Base-by-base conservation (phyloP, 805 yeast species). In the Candida alai region DNA sequence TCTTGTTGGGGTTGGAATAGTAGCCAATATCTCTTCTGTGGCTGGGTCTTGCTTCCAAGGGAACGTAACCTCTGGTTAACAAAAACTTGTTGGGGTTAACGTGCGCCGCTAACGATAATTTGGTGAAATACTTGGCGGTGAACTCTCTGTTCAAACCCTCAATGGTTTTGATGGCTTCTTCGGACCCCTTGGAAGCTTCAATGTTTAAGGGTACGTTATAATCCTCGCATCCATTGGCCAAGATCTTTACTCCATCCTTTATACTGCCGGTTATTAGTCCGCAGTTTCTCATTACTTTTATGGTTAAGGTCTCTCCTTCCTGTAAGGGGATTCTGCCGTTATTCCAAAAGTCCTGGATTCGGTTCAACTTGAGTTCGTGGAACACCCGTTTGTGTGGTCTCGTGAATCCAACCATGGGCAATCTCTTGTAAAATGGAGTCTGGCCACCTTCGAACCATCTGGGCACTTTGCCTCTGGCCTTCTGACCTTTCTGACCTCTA, bases 381-480 rank as follows among this genome's bases (percentile, higher is more conserved):
- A 76, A 62, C 10, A 70, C 71, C 40, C 61, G 61, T 31, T 73
- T 73, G 48, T 74, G 77, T 17, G 73, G 75, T 56, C 86, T 76
- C 49, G 74, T 78, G 66, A 88, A 88, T 6, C 97, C 97, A 40
- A 81, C 68, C 56, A 90, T 90, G 46, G 97, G 95, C 61, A 86
- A 79, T 46, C 84, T 65, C 60, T 84, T 75, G 59, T 78, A 78
- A 54, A 82, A 78, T 17, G 97, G 97, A 2, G 97, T 93, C 58
- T 93, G 98, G 57, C 98, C 97, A 77, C 98, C 98, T 69, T 93
- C 98, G 56, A 90, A 87, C 90, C 95, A 86, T 39, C 83, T 76
- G 37, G 88, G 90, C 19, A 90, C 90, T 26, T 80, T 76, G 24
- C 90, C 84, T 63, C 97, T 78, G 8, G 97, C 96, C 65, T 90